Evolutionary conservation across 805 yeast genomes (phyloP), one percentile per base, ranked within the genome.

Genomic region (Metschnikowia lochheadii): DNA sequence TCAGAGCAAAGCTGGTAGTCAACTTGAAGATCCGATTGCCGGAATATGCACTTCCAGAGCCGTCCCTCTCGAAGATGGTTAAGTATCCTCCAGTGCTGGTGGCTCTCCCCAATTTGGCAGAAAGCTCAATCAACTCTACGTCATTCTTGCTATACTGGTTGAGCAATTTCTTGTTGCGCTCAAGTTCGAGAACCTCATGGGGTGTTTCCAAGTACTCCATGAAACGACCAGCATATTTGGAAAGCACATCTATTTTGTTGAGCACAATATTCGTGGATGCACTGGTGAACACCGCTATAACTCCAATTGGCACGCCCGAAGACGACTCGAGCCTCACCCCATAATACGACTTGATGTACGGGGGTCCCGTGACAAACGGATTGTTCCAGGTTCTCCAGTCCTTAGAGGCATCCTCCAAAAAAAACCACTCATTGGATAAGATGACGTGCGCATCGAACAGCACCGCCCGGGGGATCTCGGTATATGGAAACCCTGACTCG

Each of bases 381-480:
- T 81, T 84, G 38, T 70, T 67, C 15, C 66, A 59, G 3, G 84
- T 77, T 62, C 95, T 72, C 94, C 95, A 87, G 61, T 87, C 95
- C 34, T 68, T 67, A 5, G 81, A 63, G 2, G 90, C 83, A 62
- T 86, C 87, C 5, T 74, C 61, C 6, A 87, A 56, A 3, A 81
- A 68, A 48, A 87, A 78, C 53, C 76, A 73, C 2, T 74, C 82
- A 6, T 70, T 63, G 0, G 90, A 83, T 34, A 87, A 65, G 1
- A 87, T 73, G 0, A 89, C 73, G 66, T 87, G 92, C 7, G 82
- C 82, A 62, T 87, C 94, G 42, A 87, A 64, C 6, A 89, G 82
- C 2, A 82, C 67, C 18, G 64, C 66, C 47, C 89, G 70, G 11
- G 82, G 82, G 45, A 82, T 74, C 50, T 74, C 80, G n/a, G 65